These are phyloP conservation scores for Crithidia acanthocephali DNA, from an alignment of 208 protist species.

Conservation along the genomic window DNA sequence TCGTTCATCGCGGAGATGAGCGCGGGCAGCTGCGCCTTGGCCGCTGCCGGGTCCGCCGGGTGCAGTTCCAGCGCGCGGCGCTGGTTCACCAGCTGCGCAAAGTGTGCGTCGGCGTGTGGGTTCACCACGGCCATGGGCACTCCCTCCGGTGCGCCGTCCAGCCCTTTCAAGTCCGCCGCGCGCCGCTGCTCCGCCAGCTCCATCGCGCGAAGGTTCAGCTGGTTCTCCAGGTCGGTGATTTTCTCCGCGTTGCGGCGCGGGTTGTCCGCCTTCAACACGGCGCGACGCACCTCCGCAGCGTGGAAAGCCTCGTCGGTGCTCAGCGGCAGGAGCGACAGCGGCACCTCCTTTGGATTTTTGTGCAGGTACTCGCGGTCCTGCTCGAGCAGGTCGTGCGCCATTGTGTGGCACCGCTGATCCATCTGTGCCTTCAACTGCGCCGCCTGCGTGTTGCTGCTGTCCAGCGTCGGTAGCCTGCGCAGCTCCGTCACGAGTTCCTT, in stretches of 20 bases:
- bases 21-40: slow-evolving; percentile 37
- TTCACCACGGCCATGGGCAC: slow-evolving; percentile 50
- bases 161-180: slow-evolving; percentile 40
- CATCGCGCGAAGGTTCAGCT: slow-evolving; percentile 63
- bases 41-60: slow-evolving; percentile 20
- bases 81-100: slow-evolving; percentile 51
- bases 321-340: slow-evolving; percentile 43
- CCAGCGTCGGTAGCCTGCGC: slow-evolving; percentile 23
- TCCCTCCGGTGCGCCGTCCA: slow-evolving; percentile 53
- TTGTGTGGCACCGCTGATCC: slow-evolving; percentile 56
- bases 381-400: slow-evolving; percentile 53
- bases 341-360: slow-evolving; percentile 44
- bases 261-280: slow-evolving; percentile 30
- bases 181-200: slow-evolving; percentile 53
- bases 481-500: slow-evolving; percentile 29
- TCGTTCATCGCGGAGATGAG: slow-evolving; percentile 43
- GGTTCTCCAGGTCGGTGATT: slow-evolving; percentile 59
- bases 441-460: slow-evolving; percentile 26
- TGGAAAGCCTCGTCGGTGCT: slow-evolving; percentile 38
- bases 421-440: slow-evolving; percentile 38
- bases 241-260: slow-evolving; percentile 42
- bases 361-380: slow-evolving; percentile 52
- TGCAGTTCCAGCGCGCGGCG: slow-evolving; percentile 47
- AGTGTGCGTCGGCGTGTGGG: slow-evolving; percentile 51
- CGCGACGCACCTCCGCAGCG: slow-evolving; percentile 36